phyloP scores from a whole-genome alignment of 495 filamentous ascomycete species.

The Glarea lozoyensis region DNA sequence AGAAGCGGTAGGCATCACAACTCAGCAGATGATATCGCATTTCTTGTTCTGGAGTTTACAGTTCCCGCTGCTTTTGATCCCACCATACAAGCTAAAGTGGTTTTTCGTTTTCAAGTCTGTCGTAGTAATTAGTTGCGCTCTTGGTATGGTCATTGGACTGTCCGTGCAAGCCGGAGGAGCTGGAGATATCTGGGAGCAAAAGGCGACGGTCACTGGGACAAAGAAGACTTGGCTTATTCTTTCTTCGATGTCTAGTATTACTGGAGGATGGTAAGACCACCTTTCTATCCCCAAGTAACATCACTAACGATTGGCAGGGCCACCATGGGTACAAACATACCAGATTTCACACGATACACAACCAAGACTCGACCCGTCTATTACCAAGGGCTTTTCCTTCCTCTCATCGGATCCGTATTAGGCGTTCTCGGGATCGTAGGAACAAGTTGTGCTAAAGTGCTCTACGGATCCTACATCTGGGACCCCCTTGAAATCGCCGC shows the following conservation, averaged over 20 bases:
- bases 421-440: slow-evolving; percentile 23
- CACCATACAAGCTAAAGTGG: slow-evolving; percentile 33
- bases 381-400: slow-evolving; percentile 25
- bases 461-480: slow-evolving; percentile 23
- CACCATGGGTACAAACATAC: slow-evolving; percentile 33
- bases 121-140: slow-evolving; percentile 23
- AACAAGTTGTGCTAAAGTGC: slow-evolving; percentile 19
- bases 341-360: slow-evolving; percentile 38
- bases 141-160: slow-evolving; percentile 31
- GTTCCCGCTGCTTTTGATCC: slow-evolving; percentile 36
- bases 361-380: slow-evolving; percentile 21
- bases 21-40: slow-evolving; percentile 34
- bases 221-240: slow-evolving; percentile 29
- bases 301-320: too few species aligned
- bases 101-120: slow-evolving; percentile 37
- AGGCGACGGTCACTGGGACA: slow-evolving; percentile 24
- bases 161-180: slow-evolving; percentile 30
- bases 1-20: slow-evolving; percentile 32
- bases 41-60: slow-evolving; percentile 37
- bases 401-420: slow-evolving; percentile 23
- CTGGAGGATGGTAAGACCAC: too few species aligned
- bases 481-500: slow-evolving; percentile 24
- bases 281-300: too few species aligned
- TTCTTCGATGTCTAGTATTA: slow-evolving; percentile 31
- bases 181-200: slow-evolving; percentile 32